Base-by-base conservation (phyloP, 2,329 filamentous ascomycete genomes). In the Graphiopsis chlorocephala region DNA sequence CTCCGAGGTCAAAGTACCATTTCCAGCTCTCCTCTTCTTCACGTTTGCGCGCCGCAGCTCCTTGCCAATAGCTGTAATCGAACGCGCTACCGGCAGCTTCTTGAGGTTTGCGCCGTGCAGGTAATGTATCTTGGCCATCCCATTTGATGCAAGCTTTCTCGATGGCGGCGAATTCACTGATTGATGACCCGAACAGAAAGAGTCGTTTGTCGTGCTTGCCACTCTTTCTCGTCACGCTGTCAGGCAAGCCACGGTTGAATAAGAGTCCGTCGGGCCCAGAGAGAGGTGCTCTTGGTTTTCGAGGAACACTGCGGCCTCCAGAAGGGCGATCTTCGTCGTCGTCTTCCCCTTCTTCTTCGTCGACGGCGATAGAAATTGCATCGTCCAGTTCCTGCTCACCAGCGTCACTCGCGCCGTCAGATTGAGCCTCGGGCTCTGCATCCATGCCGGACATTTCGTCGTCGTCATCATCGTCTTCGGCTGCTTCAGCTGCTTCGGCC, bases 81-180 rank as follows among this genome's bases (percentile, higher is more conserved):
- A 83, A 65, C 66, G 77, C 73, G 71, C 81, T 72, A 69, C 70
- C 61, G 66, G 68, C 75, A 70, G 66, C 61, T 35, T 67, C 64
- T 68, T 70, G 68, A 66, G 75, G 76, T 45, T 71, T 70, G 11
- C 81, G 79, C 63, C 77, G 4, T 85, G 86, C 48, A 87, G 77
- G 3, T 81, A 82, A 12, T 80, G 77, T 31, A 29, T 59, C 62
- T 66, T 87, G 81, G 11, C 77, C 68, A 0, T 75, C 76, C 85
- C 85, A 88, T 56, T 78, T 77, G 63, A 84, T 81, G 61, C 83
- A 78, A 17, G 81, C 79, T 67, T 78, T 75, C 7, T 85, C 65
- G 4, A 83, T 73, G 11, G 81, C 78, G 20, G 78, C 73, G n/a
- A 84, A 70, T 65, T 86, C 84, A 20, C 82, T 78, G 15, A 78